Evolutionary conservation across 805 yeast genomes (phyloP).

Genomic region (Kodamaea hsintzibuensis): DNA sequence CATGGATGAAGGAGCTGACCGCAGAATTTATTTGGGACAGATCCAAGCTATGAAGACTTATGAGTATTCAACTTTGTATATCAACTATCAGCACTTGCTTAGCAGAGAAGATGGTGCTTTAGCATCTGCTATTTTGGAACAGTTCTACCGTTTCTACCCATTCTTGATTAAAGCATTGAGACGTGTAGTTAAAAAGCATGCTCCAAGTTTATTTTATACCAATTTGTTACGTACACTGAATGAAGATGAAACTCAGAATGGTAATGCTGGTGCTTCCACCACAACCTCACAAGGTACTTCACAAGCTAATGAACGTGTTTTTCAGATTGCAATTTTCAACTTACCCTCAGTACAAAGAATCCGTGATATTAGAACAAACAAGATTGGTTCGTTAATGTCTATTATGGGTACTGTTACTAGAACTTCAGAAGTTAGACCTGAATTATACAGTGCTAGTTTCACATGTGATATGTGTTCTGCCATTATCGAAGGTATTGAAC

Average conservation of each 20-base stretch:
- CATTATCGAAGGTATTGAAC: constrained; percentile 85
- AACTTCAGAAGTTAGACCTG: constrained; percentile 96
- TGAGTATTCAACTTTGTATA: constrained; percentile 75
- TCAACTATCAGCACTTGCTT: constrained; percentile 79
- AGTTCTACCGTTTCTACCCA: constrained; percentile 90
- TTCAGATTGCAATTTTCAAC: constrained; percentile 87
- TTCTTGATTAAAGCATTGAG: constrained; percentile 75
- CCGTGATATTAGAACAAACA: constrained; percentile 87
- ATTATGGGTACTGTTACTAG: constrained; percentile 95
- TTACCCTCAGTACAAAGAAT: constrained; percentile 80
- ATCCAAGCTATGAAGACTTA: constrained; percentile 75
- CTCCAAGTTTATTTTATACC: constrained; percentile 60
- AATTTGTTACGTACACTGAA: constrained; percentile 42
- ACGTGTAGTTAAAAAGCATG: constrained; percentile 68
- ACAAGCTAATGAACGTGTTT: constrained; percentile 64
- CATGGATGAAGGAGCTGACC: constrained; percentile 41
- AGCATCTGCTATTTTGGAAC: constrained; percentile 86
- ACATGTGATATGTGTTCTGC: constrained; percentile 89
- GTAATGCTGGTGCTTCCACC: constrained; percentile 34
- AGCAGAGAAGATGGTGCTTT: constrained; percentile 81
- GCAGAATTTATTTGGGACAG: constrained; percentile 72
- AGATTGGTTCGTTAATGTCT: constrained; percentile 79
- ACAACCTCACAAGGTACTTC: constrained; percentile 35
- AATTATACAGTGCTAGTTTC: constrained; percentile 81
- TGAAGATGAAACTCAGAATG: constrained; percentile 30